Base-by-base conservation (phyloP, 2,329 filamentous ascomycete species). In the Cladosporium sp. region DNA sequence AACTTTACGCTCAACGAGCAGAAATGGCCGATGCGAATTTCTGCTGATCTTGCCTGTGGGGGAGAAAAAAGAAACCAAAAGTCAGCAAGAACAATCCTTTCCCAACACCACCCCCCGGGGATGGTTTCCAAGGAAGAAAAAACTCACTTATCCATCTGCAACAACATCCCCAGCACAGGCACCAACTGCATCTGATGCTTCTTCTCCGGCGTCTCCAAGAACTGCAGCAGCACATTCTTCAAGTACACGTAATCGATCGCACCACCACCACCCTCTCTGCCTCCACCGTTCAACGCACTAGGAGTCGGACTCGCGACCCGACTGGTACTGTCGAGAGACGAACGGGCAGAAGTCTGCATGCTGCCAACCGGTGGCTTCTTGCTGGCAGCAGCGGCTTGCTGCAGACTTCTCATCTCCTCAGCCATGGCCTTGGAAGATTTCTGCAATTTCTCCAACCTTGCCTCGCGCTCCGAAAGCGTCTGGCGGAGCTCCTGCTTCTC, bases 11-110 rank as follows among this genome's bases (percentile, higher is more conserved):
- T 66, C 57, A 77, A 59, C 66, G 69, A 13, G 78, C 74, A 53
- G 76, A 74, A 42, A 95, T 83, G 2, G 86, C 89, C 15, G 83
- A 79, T 69, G 85, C 81, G 88, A 89, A 95, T 69, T 88, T 92
- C 69, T 93, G 84, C 70, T 93, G 86, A 59, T 95, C 90, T 59
- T 78, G 80, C 59, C 78, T 82, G 51, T n/a, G n/a, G n/a, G n/a
- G n/a, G n/a, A n/a, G n/a, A 53, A 46, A 33, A 19, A 15, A 32
- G 25, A 11, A 41, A 16, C 40, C 4, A 30, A 32, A 39, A 20
- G 54, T 67, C 54, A 69, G 64, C 46, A 55, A 42, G n/a, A n/a
- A n/a, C n/a, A n/a, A n/a, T n/a, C n/a, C n/a, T n/a, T n/a, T n/a
- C n/a, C n/a, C n/a, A n/a, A n/a, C n/a, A n/a, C n/a, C n/a, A n/a